These are phyloP conservation scores for Ogataea sp. DNA, from an alignment of 805 yeast genomes.

Conservation along the genomic window DNA sequence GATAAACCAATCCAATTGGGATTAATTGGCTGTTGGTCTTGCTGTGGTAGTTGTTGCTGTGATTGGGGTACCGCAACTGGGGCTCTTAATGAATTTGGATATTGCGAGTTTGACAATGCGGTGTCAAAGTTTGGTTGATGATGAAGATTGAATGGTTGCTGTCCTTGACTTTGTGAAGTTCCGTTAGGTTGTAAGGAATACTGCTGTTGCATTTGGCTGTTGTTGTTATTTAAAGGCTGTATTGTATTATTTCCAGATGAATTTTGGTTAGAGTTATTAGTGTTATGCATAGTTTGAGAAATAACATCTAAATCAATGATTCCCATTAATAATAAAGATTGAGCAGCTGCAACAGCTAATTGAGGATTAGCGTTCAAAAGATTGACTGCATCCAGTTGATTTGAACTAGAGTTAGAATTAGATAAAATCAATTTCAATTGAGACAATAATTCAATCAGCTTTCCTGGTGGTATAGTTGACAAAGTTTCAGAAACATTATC, in stretches of 20 bases:
- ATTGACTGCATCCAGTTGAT: conserved; percentile 41
- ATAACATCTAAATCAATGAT: conserved; percentile 63
- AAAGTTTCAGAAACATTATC: conserved; percentile 57
- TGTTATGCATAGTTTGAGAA: conserved; percentile 36
- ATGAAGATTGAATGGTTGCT: conserved; percentile 2
- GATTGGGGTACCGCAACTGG: conserved; percentile 4
- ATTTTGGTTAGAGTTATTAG: neutral
- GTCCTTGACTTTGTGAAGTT: too few relatives aligned
- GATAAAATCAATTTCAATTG: conserved; percentile 51
- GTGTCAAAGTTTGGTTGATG: neutral
- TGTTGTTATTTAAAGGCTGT: conserved; percentile 2
- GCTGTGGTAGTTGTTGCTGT: conserved; percentile 7
- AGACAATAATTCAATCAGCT: conserved; percentile 59
- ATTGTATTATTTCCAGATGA: neutral
- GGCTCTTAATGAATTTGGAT: neutral
- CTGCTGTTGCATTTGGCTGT: too few relatives aligned
- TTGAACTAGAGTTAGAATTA: conserved; percentile 43
- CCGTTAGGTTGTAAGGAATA: too few relatives aligned
- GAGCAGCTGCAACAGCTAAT: conserved; percentile 61
- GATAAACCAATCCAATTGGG: conserved; percentile 44
- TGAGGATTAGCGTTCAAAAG: conserved; percentile 46
- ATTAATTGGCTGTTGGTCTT: conserved; percentile 6
- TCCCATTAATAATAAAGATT: conserved; percentile 71
- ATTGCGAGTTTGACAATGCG: conserved; percentile 1
- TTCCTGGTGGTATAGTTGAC: conserved; percentile 61